Conservation (phyloP, 805 yeast genomes). For the Pichia ethanolica region DNA sequence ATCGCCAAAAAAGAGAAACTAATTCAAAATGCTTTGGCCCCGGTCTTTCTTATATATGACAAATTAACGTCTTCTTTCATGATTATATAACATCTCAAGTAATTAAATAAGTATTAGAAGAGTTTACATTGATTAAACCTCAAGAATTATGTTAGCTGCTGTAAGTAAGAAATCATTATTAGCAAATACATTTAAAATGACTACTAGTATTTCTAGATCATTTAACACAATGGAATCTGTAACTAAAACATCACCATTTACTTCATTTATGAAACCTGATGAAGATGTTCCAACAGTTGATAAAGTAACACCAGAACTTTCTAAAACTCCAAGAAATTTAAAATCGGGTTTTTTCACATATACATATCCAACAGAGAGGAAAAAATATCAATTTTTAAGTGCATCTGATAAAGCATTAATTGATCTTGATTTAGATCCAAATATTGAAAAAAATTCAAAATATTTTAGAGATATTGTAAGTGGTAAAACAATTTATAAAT, state of each 20-base stretch:
- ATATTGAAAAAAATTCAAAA: slow-evolving; percentile 16
- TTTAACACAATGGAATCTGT: slow-evolving; percentile 10
- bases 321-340: slow-evolving; percentile 34
- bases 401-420: slow-evolving; percentile 53
- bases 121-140: no score
- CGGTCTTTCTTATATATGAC: no score
- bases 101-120: not conserved
- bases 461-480: slow-evolving; percentile 46
- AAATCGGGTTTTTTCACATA: slow-evolving; percentile 65
- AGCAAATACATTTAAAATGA: no score
- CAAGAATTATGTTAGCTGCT: no score
- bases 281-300: slow-evolving; percentile 20
- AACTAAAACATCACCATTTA: slow-evolving; percentile 26
- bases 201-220: not conserved
- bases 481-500: slow-evolving; percentile 43
- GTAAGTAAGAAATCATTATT: no score
- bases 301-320: slow-evolving; percentile 13
- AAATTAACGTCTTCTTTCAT: no score
- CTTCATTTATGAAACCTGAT: slow-evolving; percentile 23
- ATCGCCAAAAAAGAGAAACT: no score
- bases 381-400: slow-evolving; percentile 44
- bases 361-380: slow-evolving; percentile 58
- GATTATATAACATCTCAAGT: no score
- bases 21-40: no score
- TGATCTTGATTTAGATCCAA: slow-evolving; percentile 54